Base-by-base conservation (phyloP, 2,329 filamentous ascomycete species). In the Botryotinia convoluta region DNA sequence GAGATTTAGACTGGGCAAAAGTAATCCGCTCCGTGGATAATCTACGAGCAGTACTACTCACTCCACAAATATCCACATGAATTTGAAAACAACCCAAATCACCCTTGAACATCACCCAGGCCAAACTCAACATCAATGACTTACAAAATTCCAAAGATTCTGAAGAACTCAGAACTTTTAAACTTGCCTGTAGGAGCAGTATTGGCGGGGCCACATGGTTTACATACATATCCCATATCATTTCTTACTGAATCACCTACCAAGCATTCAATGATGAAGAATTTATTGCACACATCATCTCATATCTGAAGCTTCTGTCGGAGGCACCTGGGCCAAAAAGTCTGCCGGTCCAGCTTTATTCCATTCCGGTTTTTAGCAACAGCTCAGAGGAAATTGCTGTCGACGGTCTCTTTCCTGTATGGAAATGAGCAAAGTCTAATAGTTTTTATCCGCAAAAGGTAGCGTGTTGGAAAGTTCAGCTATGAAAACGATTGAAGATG, bases 11-110 rank as follows among this genome's bases (percentile, higher is more conserved):
- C 48, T 51, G 26, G 0, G 48, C 48, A n/a, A 51, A 51, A 51
- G 2, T n/a, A 51, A n/a, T n/a, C 12, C 3, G 2, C 26, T 51
- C 26, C 4, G 0, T n/a, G 5, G 1, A 14, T 6, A 16, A 6
- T 7, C 12, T 4, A 14, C 48, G 12, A 51, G 10, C 2, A 51
- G 22, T n/a, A 51, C 22, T 51, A 51, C 48, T 51, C 10, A 51
- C 22, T 51, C 10, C 2, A n/a, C 1, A 14, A n/a, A 51, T 6
- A 51, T 51, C 0, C 26, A 14, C 6, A n/a, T n/a, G 22, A n/a
- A 51, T n/a, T 4, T n/a, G 9, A 51, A 12, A 51, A n/a, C n/a
- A n/a, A n/a, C 9, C 22, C 4, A 5, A n/a, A n/a, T 35, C 29
- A 22, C 3, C 18, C 18, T 10, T 22, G 4, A 12, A 37, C 18